Base-by-base conservation (phyloP, 1,284 basidiomycete genomes). In the Moniliophthora roreri region DNA sequence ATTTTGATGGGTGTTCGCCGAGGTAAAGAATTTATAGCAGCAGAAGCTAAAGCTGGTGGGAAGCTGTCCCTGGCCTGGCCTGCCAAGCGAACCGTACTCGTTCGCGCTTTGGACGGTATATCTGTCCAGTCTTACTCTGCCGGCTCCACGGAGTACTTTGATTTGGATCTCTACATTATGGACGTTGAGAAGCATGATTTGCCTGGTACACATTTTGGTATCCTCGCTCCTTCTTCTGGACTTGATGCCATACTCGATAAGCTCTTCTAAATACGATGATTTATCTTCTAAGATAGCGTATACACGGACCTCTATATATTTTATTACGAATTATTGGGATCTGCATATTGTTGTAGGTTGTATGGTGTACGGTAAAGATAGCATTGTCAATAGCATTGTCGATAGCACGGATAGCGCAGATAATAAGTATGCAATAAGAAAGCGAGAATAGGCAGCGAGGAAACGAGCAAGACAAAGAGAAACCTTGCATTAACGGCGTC, bases 171-270 rank as follows among this genome's bases (percentile, higher is more conserved):
- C n/a, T 46, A 46, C 28, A 28, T 28, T 18, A 11, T n/a, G 24
- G 26, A 16, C 28, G 44, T 46, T 5, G 44, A 46, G 44, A 46
- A 46, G 26, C 28, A 46, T 26, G 44, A 46, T 18, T 26, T 46
- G n/a, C 44, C 44, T 32, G 44, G 44, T 15, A 46, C 44, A 26
- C 44, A 46, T 7, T 46, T 46, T 46, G 44, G 44, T n/a, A 46
- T 46, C 18, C 44, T 46, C 11, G 21, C 44, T 16, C 44, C 44
- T 4, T 10, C 24, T 7, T 46, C 44, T 46, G 44, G 44, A 16
- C 28, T 46, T 23, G 44, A 46, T 15, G 26, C 24, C 24, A 46
- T 46, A 16, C 26, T 46, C 11, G 44, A 46, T 13, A 46, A 18
- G 11, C 26, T 46, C 3, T 46, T 46, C 15, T 32, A 46, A 21